phyloP scores from a whole-genome alignment of 805 yeast species.

The Wickerhamiella australiensis region DNA sequence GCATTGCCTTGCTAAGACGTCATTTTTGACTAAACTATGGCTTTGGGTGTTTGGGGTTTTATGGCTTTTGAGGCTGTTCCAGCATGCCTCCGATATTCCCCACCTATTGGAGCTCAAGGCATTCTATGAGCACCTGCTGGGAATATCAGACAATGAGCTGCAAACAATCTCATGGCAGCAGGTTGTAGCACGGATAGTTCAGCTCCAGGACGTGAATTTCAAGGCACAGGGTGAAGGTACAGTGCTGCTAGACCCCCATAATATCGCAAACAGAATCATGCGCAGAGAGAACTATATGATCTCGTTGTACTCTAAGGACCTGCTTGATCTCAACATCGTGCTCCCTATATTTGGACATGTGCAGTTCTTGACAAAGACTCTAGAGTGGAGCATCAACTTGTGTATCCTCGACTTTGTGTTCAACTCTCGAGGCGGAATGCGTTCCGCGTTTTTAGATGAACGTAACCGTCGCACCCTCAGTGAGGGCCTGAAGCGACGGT shows the following conservation, averaged over 20 bases:
- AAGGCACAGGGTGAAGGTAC: conserved; percentile 18
- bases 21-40: conserved; percentile 43
- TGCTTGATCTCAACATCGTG: conserved; percentile 55
- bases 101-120: conserved; percentile 61
- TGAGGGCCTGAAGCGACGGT: conserved; percentile 61
- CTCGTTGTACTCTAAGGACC: conserved; percentile 69
- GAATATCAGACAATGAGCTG: conserved; percentile 65
- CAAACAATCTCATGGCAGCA: conserved; percentile 91
- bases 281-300: conserved; percentile 87
- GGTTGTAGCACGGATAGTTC: conserved; percentile 63
- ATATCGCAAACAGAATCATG: conserved; percentile 91
- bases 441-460: conserved; percentile 57
- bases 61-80: conserved; percentile 31
- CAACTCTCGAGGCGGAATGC: conserved; percentile 69
- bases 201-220: conserved; percentile 42
- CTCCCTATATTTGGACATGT: conserved; percentile 35
- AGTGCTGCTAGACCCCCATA: conserved; percentile 80
- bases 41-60: conserved; percentile 46
- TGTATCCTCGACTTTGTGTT: conserved; percentile 81
- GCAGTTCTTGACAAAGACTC: conserved; percentile 57
- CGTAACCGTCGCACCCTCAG: conserved; percentile 54
- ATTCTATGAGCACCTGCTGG: conserved; percentile 61
- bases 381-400: conserved; percentile 88
- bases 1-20: conserved; percentile 37
- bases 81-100: conserved; percentile 46